These are phyloP conservation scores for Aspergillus asperescens DNA, from an alignment of 495 filamentous ascomycete species.

Conservation along the genomic window DNA sequence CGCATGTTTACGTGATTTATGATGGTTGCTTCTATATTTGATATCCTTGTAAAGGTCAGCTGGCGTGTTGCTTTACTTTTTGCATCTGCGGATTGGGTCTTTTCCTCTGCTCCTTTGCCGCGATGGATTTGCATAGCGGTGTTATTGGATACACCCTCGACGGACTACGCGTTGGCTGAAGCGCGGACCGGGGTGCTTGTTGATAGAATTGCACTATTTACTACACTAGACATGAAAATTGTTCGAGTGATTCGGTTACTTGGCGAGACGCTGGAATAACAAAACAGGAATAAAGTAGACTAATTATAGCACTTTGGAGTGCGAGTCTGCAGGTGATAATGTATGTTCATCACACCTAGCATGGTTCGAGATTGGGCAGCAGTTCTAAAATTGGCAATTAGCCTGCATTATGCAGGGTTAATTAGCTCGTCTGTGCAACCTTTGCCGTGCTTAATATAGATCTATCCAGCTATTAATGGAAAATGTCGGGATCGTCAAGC, in stretches of 20 bases:
- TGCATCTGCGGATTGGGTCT: background rate
- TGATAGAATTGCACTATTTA: slow-evolving; percentile 2
- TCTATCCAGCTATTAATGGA: slow-evolving; percentile 1
- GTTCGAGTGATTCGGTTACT: background rate
- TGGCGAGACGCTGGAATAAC: background rate
- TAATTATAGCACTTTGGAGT: slow-evolving; percentile 8
- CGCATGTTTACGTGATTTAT: slow-evolving; percentile 2
- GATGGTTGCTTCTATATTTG: slow-evolving; percentile 8
- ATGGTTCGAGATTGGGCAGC: background rate
- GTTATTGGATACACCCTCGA: slow-evolving; percentile 7
- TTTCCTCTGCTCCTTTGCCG: background rate
- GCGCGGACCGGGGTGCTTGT: background rate
- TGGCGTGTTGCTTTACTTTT: slow-evolving; percentile 3
- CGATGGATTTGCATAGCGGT: background rate
- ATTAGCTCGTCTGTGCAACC: background rate
- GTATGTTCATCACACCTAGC: background rate
- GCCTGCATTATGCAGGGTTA: slow-evolving; percentile 5
- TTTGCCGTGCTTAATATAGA: slow-evolving; percentile 9
- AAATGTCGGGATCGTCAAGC: background rate
- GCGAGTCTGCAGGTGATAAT: slow-evolving; percentile 3
- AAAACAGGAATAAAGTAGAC: no score
- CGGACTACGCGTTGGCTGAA: background rate
- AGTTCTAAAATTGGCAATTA: slow-evolving; percentile 3
- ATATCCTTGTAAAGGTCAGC: background rate
- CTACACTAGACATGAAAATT: background rate